Evolutionary conservation across 1,139 yeast genomes (phyloP).

Genomic region (Lodderomyces pseudojiufengensis): DNA sequence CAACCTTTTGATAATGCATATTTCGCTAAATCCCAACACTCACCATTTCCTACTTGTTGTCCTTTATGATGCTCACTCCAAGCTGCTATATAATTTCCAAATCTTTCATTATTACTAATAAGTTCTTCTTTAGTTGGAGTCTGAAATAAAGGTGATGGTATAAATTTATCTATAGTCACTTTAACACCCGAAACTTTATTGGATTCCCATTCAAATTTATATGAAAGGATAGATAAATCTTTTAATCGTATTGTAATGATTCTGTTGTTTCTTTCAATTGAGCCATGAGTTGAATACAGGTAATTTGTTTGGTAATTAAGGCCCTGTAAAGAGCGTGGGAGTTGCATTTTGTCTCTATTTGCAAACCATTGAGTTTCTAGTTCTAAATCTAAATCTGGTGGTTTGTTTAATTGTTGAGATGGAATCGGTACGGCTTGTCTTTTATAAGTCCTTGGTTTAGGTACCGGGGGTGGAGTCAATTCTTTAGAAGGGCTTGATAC

Average conservation of each 20-base stretch:
- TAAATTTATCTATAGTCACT: slow-evolving; percentile 32
- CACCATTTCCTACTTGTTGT: slow-evolving; percentile 62
- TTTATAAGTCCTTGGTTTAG: slow-evolving; percentile 32
- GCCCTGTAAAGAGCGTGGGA: slow-evolving; percentile 39
- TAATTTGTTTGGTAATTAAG: slow-evolving; percentile 33
- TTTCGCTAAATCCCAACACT: slow-evolving; percentile 75
- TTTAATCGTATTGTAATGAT: slow-evolving; percentile 36
- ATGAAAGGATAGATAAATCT: slow-evolving; percentile 50
- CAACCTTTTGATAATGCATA: slow-evolving; percentile 60
- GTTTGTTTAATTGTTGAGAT: slow-evolving; percentile 12
- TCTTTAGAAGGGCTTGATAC: slow-evolving; percentile 11
- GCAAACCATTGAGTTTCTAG: slow-evolving; percentile 46
- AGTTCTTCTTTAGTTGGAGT: slow-evolving; percentile 40
- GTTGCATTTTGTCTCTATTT: slow-evolving; percentile 17
- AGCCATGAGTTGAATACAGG: slow-evolving; percentile 16
- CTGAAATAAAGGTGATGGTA: slow-evolving; percentile 47
- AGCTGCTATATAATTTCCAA: slow-evolving; percentile 54
- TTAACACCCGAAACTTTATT: slow-evolving; percentile 18
- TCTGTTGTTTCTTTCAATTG: slow-evolving; percentile 17
- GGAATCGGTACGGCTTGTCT: slow-evolving; percentile 18
- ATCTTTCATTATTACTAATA: slow-evolving; percentile 35
- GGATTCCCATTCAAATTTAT: slow-evolving; percentile 47
- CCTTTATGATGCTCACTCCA: slow-evolving; percentile 61
- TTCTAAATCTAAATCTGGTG: slow-evolving; percentile 41
- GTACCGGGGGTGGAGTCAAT: slow-evolving; percentile 35